Evolutionary conservation across 108 stramenopile genomes (phyloP).

Genomic region (Cyclotella cryptica): DNA sequence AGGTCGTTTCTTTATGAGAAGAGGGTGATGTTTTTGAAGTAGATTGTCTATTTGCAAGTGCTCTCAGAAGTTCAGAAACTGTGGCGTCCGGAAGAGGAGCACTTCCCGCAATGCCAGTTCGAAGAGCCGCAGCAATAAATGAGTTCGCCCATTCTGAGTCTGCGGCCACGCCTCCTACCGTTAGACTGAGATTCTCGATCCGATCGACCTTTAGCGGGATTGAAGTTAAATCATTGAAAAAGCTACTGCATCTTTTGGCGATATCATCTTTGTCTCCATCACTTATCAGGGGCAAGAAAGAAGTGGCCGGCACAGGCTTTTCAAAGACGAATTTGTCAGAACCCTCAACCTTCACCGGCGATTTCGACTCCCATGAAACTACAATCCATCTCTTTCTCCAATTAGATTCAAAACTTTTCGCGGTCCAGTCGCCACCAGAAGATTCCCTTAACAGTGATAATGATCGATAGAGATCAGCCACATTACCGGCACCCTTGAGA

Average conservation of each 20-base stretch:
- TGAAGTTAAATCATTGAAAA: slow-evolving; percentile 17
- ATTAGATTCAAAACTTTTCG: slow-evolving; percentile 13
- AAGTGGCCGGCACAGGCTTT: slow-evolving; percentile 9
- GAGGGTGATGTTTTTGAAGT: slow-evolving; percentile 4
- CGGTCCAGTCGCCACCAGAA: slow-evolving; percentile 41
- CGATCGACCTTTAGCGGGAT: slow-evolving; percentile 31
- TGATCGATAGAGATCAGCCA: slow-evolving; percentile 46
- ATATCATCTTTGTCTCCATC: slow-evolving; percentile 43
- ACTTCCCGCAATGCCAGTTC: slow-evolving; percentile 26
- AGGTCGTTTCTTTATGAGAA: not conserved
- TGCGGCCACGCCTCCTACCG: slow-evolving; percentile 33
- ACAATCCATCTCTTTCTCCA: slow-evolving; percentile 5
- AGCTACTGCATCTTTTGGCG: slow-evolving; percentile 17
- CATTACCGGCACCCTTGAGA: slow-evolving; percentile 42
- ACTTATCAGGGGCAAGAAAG: slow-evolving; percentile 33
- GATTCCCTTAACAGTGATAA: slow-evolving; percentile 33
- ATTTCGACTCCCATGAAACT: slow-evolving; percentile 45
- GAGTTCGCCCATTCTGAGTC: slow-evolving; percentile 51
- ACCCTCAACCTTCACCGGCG: slow-evolving; percentile 44
- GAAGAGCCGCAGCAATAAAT: slow-evolving; percentile 41
- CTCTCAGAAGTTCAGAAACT: slow-evolving; percentile 37
- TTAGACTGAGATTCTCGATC: slow-evolving; percentile 40
- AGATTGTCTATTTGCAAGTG: slow-evolving; percentile 26
- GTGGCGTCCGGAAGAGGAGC: slow-evolving; percentile 42
- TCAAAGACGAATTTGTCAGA: slow-evolving; percentile 46